Conservation (phyloP, 441 rosid species). For the Manihot esculenta region DNA sequence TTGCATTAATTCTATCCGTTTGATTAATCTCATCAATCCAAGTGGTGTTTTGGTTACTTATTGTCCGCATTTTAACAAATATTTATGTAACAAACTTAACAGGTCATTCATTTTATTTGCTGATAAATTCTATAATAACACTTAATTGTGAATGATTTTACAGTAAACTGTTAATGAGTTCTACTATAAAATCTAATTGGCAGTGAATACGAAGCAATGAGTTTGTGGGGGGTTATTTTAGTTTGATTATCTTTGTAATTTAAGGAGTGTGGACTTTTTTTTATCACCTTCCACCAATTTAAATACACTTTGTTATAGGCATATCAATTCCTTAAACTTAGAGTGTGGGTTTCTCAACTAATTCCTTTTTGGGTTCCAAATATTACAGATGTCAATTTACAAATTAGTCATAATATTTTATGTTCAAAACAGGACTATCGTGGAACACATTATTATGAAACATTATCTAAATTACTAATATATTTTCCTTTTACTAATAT, state of each 20-base stretch:
- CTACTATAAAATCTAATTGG: background rate
- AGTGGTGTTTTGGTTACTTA: background rate
- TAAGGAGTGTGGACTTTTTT: background rate
- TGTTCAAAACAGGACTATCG: background rate
- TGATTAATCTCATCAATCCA: background rate
- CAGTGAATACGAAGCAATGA: background rate
- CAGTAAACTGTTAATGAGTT: background rate
- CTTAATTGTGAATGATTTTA: background rate
- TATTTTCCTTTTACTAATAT: background rate
- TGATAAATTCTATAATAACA: background rate
- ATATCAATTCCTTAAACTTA: background rate
- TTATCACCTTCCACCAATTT: background rate
- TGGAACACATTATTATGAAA: background rate
- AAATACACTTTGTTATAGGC: background rate
- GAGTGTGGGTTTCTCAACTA: background rate
- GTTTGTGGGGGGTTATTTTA: background rate
- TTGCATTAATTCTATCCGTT: slow-evolving; percentile 3
- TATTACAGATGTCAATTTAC: background rate
- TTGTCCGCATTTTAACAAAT: background rate
- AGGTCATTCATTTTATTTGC: background rate
- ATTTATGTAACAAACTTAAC: background rate
- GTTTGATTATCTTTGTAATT: background rate
- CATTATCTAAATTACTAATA: background rate
- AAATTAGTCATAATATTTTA: background rate
- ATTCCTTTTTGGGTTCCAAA: background rate